A percentile compares a stretch with the other conserved stretches of the same genome.
These are phyloP conservation scores for Zangia roseola DNA, from an alignment of 768 basidiomycete species.

Conservation along the genomic window DNA sequence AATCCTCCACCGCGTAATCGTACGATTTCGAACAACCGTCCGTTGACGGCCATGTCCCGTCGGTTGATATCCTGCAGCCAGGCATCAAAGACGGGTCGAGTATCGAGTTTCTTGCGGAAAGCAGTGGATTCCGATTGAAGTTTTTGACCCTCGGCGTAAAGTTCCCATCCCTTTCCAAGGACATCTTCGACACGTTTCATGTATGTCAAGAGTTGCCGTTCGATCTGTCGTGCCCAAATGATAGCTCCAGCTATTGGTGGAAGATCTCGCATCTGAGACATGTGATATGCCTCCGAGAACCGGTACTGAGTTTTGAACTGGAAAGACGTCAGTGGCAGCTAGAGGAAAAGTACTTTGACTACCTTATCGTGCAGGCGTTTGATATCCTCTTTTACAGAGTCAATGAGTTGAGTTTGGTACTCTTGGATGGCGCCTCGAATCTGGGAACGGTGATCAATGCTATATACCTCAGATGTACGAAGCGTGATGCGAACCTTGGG, in stretches of 20 bases:
- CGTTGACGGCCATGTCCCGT: constrained; percentile 88
- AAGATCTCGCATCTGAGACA: constrained; percentile 98
- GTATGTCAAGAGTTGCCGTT: constrained; percentile 91
- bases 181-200: constrained; percentile 99
- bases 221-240: constrained; percentile 99
- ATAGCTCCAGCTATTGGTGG: constrained; percentile 98
- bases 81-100: constrained; percentile 89
- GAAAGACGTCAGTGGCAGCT: not conserved
- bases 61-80: constrained; percentile 96
- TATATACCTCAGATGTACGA: not conserved
- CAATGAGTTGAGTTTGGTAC: constrained; percentile 97
- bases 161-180: constrained; percentile 96
- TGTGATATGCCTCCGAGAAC: constrained; percentile 92
- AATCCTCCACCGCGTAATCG: constrained; percentile 69
- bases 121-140: constrained; percentile 88
- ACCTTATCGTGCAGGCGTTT: constrained; percentile 93
- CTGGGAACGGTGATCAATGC: constrained; percentile 34
- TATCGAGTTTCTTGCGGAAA: constrained; percentile 96
- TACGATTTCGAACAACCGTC: constrained; percentile 90
- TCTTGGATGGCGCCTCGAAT: constrained; percentile 99
- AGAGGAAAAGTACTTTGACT: not conserved
- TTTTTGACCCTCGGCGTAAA: constrained; percentile 98
- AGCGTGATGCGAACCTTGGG: constrained; percentile 88
- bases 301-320: constrained; percentile 97
- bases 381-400: constrained; percentile 98